These are phyloP conservation scores for Nymphaea colorata DNA, from an alignment of 164 flowering plant genomes.

Conservation along the genomic window DNA sequence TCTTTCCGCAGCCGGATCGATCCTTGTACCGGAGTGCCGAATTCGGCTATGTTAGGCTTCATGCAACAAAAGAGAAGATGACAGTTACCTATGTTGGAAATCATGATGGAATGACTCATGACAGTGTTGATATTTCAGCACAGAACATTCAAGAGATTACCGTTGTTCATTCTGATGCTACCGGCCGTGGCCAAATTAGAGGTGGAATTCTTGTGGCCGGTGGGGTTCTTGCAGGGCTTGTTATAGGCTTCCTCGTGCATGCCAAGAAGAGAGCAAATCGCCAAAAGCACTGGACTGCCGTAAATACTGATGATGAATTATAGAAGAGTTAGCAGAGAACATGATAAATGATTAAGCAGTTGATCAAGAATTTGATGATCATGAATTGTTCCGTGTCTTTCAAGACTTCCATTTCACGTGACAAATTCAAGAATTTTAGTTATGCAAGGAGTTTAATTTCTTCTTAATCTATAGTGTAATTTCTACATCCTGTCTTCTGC, in stretches of 20 bases:
- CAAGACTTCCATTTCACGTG: too few relatives aligned
- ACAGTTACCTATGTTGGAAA: conserved; percentile 72
- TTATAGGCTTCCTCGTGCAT: conserved; percentile 52
- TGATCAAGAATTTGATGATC: too few relatives aligned
- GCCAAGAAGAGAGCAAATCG: conserved; percentile 25
- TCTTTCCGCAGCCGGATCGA: conserved; percentile 65
- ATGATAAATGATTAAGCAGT: too few relatives aligned
- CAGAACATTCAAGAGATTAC: neutral
- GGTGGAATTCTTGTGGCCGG: conserved; percentile 48
- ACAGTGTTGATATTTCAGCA: conserved; percentile 33
- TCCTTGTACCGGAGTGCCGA: conserved; percentile 82
- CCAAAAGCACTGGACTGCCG: conserved; percentile 37
- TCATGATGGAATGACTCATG: conserved; percentile 89
- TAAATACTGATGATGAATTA: conserved; percentile 39
- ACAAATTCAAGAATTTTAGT: too few relatives aligned
- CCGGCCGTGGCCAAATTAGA: conserved; percentile 35
- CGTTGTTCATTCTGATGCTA: neutral
- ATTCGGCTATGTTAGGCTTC: conserved; percentile 81
- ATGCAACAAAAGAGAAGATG: conserved; percentile 68
- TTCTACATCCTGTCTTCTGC: too few relatives aligned
- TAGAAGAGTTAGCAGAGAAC: too few relatives aligned
- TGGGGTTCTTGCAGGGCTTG: conserved; percentile 60
- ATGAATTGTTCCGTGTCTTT: too few relatives aligned
- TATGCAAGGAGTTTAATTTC: too few relatives aligned
- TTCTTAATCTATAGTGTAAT: too few relatives aligned